Conservation (phyloP, 2,329 filamentous ascomycete species). For the Podosphaera xanthii region DNA sequence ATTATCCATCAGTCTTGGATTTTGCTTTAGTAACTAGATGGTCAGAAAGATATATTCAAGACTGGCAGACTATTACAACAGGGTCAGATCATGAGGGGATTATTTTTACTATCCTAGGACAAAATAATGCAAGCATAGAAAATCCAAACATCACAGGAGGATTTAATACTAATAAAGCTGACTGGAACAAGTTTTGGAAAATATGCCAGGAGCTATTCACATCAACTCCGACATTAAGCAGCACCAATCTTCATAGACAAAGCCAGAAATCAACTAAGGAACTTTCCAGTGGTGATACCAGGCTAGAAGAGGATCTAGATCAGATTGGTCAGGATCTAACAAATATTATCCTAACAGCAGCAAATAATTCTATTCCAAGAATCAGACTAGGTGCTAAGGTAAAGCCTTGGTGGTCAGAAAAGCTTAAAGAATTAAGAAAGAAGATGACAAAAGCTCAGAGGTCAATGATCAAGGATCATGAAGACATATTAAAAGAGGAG, state of each 20-base stretch:
- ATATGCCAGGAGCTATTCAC: neutral
- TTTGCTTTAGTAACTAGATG: neutral
- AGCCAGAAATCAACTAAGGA: neutral
- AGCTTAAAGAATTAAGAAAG: neutral
- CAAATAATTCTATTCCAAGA: neutral
- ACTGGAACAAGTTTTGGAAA: neutral
- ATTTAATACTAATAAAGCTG: neutral
- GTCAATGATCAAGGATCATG: neutral
- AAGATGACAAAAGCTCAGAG: neutral
- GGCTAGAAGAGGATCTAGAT: neutral
- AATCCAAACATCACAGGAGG: neutral
- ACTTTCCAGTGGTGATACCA: neutral
- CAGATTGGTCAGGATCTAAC: neutral
- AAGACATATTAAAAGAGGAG: neutral
- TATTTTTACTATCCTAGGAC: neutral
- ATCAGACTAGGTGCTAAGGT: neutral
- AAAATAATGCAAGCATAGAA: neutral
- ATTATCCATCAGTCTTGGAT: neutral
- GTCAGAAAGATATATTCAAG: neutral
- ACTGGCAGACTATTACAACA: neutral
- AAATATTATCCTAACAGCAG: neutral
- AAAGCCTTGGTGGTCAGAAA: neutral
- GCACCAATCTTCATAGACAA: neutral
- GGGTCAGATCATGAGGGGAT: neutral
- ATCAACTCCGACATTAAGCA: neutral